phyloP scores from a whole-genome alignment of 305 asterid species.

The Solanum aculeatissimum region DNA sequence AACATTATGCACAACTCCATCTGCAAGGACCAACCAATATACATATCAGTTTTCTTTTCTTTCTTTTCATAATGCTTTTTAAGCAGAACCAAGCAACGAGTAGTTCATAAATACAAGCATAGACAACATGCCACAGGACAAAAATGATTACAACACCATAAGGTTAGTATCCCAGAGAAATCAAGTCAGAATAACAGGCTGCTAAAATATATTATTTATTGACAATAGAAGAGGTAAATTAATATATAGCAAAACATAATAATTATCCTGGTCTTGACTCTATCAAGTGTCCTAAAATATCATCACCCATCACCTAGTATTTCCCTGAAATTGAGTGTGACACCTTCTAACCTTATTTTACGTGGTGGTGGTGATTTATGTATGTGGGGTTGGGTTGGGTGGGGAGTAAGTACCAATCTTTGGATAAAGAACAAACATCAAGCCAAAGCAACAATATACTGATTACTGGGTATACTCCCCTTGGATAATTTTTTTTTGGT shows the following conservation, averaged over 20 bases:
- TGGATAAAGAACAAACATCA: neutral
- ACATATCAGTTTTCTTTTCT: neutral
- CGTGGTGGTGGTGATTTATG: neutral
- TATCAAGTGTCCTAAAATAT: neutral
- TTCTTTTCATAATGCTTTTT: neutral
- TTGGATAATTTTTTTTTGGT: neutral
- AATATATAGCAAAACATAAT: neutral
- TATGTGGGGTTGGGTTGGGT: no score
- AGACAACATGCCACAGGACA: neutral
- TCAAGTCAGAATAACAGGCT: neutral
- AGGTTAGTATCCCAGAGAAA: neutral
- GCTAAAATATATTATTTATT: neutral
- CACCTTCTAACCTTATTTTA: no score
- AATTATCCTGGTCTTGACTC: neutral
- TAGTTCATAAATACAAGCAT: neutral
- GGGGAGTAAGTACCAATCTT: neutral
- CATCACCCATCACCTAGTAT: neutral
- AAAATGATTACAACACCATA: neutral
- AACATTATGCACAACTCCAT: constrained; percentile 88
- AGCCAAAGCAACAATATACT: neutral
- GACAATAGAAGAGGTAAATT: neutral
- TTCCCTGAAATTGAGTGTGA: neutral
- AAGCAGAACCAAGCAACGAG: neutral
- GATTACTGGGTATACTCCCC: neutral
- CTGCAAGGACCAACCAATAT: constrained; percentile 29